Evolutionary conservation across 805 yeast species (phyloP).

Genomic region (Ogataea pilisensis): DNA sequence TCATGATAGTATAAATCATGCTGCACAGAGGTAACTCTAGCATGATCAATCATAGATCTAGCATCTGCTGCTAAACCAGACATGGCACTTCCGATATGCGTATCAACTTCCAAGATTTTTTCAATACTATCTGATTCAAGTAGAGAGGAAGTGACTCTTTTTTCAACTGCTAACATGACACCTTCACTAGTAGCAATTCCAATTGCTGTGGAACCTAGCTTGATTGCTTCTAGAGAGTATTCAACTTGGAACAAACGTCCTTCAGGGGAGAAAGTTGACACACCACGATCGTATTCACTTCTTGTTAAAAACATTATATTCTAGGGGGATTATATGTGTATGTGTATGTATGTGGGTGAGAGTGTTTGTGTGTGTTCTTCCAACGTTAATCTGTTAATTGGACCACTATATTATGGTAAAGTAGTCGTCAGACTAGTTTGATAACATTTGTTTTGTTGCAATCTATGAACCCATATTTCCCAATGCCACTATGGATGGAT

Average conservation of each 20-base stretch:
- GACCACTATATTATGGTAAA: too few relatives aligned
- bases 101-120: conserved; percentile 91
- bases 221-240: conserved; percentile 95
- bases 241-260: conserved; percentile 98
- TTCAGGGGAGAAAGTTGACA: conserved; percentile 97
- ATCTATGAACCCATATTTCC: too few relatives aligned
- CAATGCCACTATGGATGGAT: neutral
- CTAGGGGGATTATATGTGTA: neutral
- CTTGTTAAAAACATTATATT: conserved; percentile 93
- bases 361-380: neutral
- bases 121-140: conserved; percentile 92
- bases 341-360: neutral
- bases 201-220: conserved; percentile 95
- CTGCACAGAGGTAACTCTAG: conserved; percentile 83
- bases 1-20: conserved; percentile 91
- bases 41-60: conserved; percentile 97
- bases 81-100: conserved; percentile 98
- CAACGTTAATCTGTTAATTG: too few relatives aligned
- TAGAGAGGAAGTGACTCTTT: conserved; percentile 88
- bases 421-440: too few relatives aligned
- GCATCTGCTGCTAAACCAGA: conserved; percentile 99
- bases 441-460: too few relatives aligned
- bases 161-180: conserved; percentile 93
- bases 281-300: conserved; percentile 99
- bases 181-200: conserved; percentile 96